Evolutionary conservation across 768 basidiomycete species (phyloP).

Genomic region (Phylloporus sp.): DNA sequence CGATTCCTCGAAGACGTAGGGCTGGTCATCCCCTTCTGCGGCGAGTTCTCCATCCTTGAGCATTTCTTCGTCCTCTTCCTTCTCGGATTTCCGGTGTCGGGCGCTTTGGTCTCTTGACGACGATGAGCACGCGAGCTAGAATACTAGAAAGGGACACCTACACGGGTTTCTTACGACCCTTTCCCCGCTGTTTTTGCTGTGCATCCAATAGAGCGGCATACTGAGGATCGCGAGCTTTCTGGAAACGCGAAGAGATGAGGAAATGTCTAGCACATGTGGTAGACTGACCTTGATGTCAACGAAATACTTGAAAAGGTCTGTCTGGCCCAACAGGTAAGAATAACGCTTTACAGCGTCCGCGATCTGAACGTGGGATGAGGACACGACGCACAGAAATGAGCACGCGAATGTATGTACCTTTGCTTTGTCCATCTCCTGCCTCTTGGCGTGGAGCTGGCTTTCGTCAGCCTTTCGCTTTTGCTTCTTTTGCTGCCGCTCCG

Average conservation of each 20-base stretch:
- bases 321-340: constrained; percentile 95
- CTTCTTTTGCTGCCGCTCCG: constrained; percentile 41
- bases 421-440: constrained; percentile 83
- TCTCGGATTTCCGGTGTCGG: constrained; percentile 92
- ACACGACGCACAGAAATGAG: neutral
- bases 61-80: constrained; percentile 96
- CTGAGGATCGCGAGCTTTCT: constrained; percentile 88
- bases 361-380: constrained; percentile 44
- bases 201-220: constrained; percentile 87
- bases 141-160: constrained; percentile 32
- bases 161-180: constrained; percentile 79
- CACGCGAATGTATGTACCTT: constrained; percentile 68
- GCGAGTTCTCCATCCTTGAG: constrained; percentile 80
- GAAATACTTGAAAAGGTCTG: constrained; percentile 97
- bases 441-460: constrained; percentile 60
- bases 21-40: constrained; percentile 79
- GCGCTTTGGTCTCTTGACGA: constrained; percentile 59
- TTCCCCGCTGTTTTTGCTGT: constrained; percentile 79
- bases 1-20: constrained; percentile 91
- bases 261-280: neutral
- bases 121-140: constrained; percentile 2
- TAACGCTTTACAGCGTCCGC: constrained; percentile 95
- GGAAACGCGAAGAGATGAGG: constrained; percentile 6
- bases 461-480: constrained; percentile 64
- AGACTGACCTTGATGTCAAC: constrained; percentile 84